A percentile compares a stretch with the other conserved stretches of the same genome.
Conservation (phyloP, 768 basidiomycete species). For the Antrodiella citrinella region DNA sequence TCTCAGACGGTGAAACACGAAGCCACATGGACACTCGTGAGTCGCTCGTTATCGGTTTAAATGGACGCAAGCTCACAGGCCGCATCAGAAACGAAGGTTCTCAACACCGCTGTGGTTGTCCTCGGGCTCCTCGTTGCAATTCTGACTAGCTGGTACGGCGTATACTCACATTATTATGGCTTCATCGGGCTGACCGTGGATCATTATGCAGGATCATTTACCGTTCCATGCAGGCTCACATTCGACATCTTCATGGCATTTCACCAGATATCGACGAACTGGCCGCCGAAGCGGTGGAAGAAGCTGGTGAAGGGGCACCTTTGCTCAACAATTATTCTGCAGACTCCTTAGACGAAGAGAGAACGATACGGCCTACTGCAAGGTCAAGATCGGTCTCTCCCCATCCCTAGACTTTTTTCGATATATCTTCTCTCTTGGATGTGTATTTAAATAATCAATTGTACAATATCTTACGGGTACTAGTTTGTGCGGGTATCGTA, state of each 20-base stretch:
- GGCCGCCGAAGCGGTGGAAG: conserved; percentile 53
- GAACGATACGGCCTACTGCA: conserved; percentile 3
- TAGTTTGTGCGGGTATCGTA: conserved; percentile 4
- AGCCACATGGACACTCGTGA: conserved; percentile 69
- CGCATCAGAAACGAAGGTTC: conserved; percentile 57
- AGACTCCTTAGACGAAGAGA: conserved; percentile 16
- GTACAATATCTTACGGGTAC: conserved; percentile 1
- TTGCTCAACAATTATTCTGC: conserved; percentile 30
- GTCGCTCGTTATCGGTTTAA: too few species aligned
- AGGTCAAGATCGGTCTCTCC: conserved; percentile 2
- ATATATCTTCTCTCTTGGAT: neutral
- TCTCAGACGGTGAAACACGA: conserved; percentile 73
- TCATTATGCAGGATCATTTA: conserved; percentile 51
- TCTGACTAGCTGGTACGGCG: conserved; percentile 58
- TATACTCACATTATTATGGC: conserved; percentile 2
- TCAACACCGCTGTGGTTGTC: conserved; percentile 54
- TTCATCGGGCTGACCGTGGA: conserved; percentile 4
- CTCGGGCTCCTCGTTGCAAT: conserved; percentile 52
- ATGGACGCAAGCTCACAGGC: too few species aligned
- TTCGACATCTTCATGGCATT: conserved; percentile 42
- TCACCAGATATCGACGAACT: conserved; percentile 42
- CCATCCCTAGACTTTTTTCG: neutral
- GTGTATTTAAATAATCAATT: conserved; percentile 1
- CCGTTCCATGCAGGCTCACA: conserved; percentile 51
- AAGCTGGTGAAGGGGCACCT: conserved; percentile 52